Percentiles rank a stretch among this genome's conserved stretches.
Evolutionary conservation across 2,329 filamentous ascomycete species (phyloP).

Genomic region (Fusarium brachygibbosum): DNA sequence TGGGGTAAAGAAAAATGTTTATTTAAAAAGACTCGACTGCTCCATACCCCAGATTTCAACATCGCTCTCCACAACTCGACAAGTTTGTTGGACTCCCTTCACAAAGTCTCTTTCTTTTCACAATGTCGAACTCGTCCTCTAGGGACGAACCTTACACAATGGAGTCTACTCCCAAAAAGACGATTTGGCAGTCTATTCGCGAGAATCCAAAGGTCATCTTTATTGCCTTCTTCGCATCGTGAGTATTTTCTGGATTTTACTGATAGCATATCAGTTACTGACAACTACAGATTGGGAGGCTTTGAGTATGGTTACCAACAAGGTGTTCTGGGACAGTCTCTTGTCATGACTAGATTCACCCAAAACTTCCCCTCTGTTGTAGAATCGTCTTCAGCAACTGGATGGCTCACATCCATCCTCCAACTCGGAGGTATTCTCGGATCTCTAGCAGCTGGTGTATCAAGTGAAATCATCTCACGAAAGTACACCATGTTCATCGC

Average conservation of each 20-base stretch:
- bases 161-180: conserved; percentile 26
- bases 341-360: conserved; percentile 66
- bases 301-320: conserved; percentile 58
- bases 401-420: conserved; percentile 66
- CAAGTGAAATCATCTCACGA: conserved; percentile 63
- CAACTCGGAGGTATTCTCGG: conserved; percentile 65
- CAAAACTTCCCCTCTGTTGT: conserved; percentile 64
- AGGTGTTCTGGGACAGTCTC: conserved; percentile 66
- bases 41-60: conserved; percentile 31
- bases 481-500: conserved; percentile 67
- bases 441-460: conserved; percentile 61
- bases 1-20: conserved; percentile 23
- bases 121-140: conserved; percentile 22
- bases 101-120: not conserved
- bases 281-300: conserved; percentile 39
- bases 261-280: fast-evolving
- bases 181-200: conserved; percentile 18
- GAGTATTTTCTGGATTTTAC: not conserved
- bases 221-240: conserved; percentile 48
- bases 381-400: conserved; percentile 60
- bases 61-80: conserved; percentile 22
- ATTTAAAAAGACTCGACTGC: conserved; percentile 28
- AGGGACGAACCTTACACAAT: conserved; percentile 18
- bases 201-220: conserved; percentile 46
- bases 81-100: not conserved